Percentiles rank a stretch among this genome's conserved stretches.
Conservation (phyloP, 345 rosid species). For the Carallia pectinifolia region DNA sequence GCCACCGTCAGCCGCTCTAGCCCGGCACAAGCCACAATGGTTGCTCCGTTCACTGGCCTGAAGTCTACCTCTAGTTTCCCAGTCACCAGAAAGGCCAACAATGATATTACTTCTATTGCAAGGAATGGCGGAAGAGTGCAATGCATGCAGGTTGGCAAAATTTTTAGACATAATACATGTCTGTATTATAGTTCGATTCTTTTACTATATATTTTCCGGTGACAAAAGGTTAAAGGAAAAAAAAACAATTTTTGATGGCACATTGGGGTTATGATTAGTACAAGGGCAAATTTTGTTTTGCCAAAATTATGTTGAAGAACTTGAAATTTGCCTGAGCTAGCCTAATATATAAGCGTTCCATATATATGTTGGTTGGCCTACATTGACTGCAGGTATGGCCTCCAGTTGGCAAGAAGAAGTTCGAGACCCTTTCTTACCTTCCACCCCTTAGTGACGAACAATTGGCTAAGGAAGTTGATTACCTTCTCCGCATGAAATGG, state of each 20-base stretch:
- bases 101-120: neutral
- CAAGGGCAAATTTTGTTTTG: too few species aligned
- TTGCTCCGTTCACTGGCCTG: neutral
- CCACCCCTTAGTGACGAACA: constrained; percentile 27
- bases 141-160: constrained; percentile 5
- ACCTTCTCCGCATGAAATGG: constrained; percentile 61
- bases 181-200: too few species aligned
- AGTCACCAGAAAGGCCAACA: neutral
- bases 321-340: too few species aligned
- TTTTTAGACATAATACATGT: neutral
- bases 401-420: constrained; percentile 23
- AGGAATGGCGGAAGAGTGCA: constrained; percentile 15
- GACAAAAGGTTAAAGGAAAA: too few species aligned
- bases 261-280: too few species aligned
- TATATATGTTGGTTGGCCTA: too few species aligned
- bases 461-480: constrained; percentile 46
- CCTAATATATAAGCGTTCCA: too few species aligned
- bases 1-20: constrained; percentile 6
- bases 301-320: neutral
- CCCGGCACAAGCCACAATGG: neutral
- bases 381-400: constrained; percentile 30
- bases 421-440: constrained; percentile 50
- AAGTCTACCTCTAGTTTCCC: neutral
- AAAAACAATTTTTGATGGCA: too few species aligned
- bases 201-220: too few species aligned